These are phyloP conservation scores for Cladosporium sp. DNA, from an alignment of 2,329 filamentous ascomycete species.

Conservation along the genomic window DNA sequence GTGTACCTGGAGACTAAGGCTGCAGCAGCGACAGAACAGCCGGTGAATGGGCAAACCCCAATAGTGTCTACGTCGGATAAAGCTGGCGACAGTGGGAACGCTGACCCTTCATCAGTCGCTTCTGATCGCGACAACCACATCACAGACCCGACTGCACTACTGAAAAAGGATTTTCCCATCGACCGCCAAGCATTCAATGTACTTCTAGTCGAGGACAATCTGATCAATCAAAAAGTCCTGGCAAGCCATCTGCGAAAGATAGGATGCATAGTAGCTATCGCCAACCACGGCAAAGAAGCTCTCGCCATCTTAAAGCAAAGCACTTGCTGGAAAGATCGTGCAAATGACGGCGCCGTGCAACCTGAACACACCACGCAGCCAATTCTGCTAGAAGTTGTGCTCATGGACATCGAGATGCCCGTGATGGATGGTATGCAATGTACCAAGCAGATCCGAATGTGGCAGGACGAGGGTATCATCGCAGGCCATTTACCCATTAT, in stretches of 20 bases:
- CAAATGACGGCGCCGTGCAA: neutral
- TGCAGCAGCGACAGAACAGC: slow-evolving; percentile 32
- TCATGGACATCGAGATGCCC: slow-evolving; percentile 81
- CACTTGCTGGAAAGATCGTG: slow-evolving; percentile 10
- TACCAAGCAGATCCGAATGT: slow-evolving; percentile 60
- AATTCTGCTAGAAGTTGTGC: slow-evolving; percentile 43
- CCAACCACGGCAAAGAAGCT: slow-evolving; percentile 36
- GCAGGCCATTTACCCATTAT: slow-evolving; percentile 65
- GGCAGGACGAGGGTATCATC: slow-evolving; percentile 59
- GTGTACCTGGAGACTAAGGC: slow-evolving; percentile 52
- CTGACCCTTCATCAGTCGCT: no score
- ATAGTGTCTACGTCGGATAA: no score
- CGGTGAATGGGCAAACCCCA: no score
- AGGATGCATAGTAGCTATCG: slow-evolving; percentile 35
- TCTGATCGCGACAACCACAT: no score
- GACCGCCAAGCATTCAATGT: slow-evolving; percentile 3
- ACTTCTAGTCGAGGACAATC: slow-evolving; percentile 34
- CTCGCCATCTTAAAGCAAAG: slow-evolving; percentile 32
- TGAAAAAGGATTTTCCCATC: neutral
- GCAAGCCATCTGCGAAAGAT: slow-evolving; percentile 35
- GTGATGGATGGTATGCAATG: slow-evolving; percentile 76
- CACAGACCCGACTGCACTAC: no score
- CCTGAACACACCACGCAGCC: neutral
- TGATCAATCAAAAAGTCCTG: slow-evolving; percentile 40
- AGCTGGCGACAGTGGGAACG: no score